Base-by-base conservation (phyloP, 306 rosid genomes). In the Vigna trinervia region DNA sequence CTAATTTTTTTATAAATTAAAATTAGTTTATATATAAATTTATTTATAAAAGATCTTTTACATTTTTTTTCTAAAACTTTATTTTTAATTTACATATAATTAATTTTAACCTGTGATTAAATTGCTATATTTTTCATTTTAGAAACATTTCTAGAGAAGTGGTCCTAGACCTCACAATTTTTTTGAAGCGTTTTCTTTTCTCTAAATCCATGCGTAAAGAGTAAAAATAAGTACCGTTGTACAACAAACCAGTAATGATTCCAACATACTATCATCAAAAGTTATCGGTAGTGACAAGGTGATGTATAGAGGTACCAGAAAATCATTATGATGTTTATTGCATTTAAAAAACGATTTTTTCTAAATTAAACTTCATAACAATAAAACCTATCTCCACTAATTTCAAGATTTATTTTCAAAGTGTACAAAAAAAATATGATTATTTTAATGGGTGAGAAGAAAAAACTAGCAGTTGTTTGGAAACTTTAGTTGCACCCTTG, bases 371-470 rank as follows among this genome's bases (percentile, higher is more conserved):
- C n/a, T 0, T 57, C 36, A 57, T 23, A 1, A 26, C 5, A 5
- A 26, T 12, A 58, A 23, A 58, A 23, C 6, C 5, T 3, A 23
- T 26, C 4, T 57, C 36, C 63, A 1, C 6, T 4, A 20, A 20
- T 56, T 10, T 56, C 1, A 26, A 10, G 61, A 22, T 57, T 23
- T 23, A 23, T 57, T 57, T 57, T 57, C 38, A 4, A 22, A 57
- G 32, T 57, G 17, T 57, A 26, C 34, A 30, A 30, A 2, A 30
- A 38, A 38, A 38, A 12, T 60, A 12, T 60, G 12, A 38, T 52
- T 79, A 59, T 75, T 51, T 82, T 70, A 26, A 5, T 51, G 63
- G 54, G 75, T 52, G 47, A 71, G 51, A 82, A 76, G 43, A 78
- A 41, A 50, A 26, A 45, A 22, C 75, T 67, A 14, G 14, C 64